Percentiles rank a stretch among this genome's conserved stretches.
Evolutionary conservation across 192 early-diverging fungal genomes (phyloP).

Genomic region (Backusella liffmaniae): DNA sequence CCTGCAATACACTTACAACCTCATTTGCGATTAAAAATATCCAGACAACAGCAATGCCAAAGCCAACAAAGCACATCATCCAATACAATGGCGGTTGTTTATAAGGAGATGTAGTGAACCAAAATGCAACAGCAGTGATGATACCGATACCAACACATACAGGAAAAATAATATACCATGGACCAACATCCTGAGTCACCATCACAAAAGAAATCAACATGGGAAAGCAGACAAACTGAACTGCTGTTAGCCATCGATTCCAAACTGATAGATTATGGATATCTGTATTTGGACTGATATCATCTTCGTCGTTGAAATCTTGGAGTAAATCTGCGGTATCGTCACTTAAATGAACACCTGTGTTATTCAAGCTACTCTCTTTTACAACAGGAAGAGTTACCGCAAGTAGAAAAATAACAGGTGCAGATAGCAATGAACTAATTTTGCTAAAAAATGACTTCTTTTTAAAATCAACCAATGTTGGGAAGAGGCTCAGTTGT

Average conservation of each 20-base stretch:
- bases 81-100: slow-evolving; percentile 45
- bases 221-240: slow-evolving; percentile 56
- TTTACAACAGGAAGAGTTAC: slow-evolving; percentile 67
- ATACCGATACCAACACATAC: slow-evolving; percentile 34
- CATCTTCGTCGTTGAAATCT: slow-evolving; percentile 13
- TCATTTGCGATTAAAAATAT: slow-evolving; percentile 89
- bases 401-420: slow-evolving; percentile 50
- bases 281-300: slow-evolving; percentile 16
- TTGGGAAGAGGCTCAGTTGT: slow-evolving; percentile 43
- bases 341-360: slow-evolving; percentile 34
- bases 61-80: slow-evolving; percentile 66
- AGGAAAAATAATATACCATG: slow-evolving; percentile 29
- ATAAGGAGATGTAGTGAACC: slow-evolving; percentile 35
- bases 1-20: slow-evolving; percentile 79
- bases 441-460: slow-evolving; percentile 48
- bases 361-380: slow-evolving; percentile 25
- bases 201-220: slow-evolving; percentile 50
- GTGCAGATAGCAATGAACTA: slow-evolving; percentile 49
- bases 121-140: slow-evolving; percentile 19
- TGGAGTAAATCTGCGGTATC: slow-evolving; percentile 17
- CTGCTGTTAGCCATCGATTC: slow-evolving; percentile 55
- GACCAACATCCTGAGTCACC: slow-evolving; percentile 25
- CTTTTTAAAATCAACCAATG: slow-evolving; percentile 48
- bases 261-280: slow-evolving; percentile 24
- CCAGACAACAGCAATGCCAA: slow-evolving; percentile 79